Conservation (phyloP, 2,329 filamentous ascomycete genomes). For the Cryphonectria japonica region DNA sequence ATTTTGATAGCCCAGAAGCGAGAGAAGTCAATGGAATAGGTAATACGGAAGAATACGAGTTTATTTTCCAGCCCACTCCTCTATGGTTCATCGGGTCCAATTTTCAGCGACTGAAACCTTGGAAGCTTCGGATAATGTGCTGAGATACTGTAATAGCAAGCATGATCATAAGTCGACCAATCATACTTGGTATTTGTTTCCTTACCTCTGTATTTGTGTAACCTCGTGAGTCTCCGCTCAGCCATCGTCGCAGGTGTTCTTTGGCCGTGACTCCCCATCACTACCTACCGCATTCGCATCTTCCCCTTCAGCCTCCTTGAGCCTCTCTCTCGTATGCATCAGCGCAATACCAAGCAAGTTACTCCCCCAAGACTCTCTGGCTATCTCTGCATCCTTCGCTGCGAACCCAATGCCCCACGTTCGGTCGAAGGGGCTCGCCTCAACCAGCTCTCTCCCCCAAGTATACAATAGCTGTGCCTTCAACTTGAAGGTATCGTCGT, state of each 20-base stretch:
- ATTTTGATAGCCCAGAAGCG: not conserved
- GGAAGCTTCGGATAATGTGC: not conserved
- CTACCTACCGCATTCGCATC: not conserved
- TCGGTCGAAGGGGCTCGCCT: conserved; percentile 62
- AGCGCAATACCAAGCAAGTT: conserved; percentile 68
- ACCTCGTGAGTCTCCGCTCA: not conserved
- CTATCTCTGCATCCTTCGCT: conserved; percentile 51
- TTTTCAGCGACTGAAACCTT: not conserved
- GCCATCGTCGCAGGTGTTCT: not conserved
- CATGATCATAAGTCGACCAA: not conserved
- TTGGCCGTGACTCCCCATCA: not conserved
- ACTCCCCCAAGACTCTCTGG: conserved; percentile 60
- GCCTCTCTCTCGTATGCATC: conserved; percentile 56
- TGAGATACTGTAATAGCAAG: not conserved
- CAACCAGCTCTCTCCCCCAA: conserved; percentile 63
- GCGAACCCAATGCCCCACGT: conserved; percentile 70
- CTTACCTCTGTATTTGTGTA: too few relatives aligned
- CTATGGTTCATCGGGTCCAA: not conserved
- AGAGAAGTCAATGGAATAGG: not conserved
- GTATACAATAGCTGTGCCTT: conserved; percentile 57
- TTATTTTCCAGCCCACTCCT: not conserved
- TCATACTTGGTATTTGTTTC: not conserved
- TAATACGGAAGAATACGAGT: not conserved
- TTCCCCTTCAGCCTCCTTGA: conserved; percentile 44
- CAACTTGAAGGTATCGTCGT: conserved; percentile 45